A percentile compares a stretch with the other conserved stretches of the same genome.
phyloP scores from a whole-genome alignment of 306 rosid genomes.

The Vicia faba region DNA sequence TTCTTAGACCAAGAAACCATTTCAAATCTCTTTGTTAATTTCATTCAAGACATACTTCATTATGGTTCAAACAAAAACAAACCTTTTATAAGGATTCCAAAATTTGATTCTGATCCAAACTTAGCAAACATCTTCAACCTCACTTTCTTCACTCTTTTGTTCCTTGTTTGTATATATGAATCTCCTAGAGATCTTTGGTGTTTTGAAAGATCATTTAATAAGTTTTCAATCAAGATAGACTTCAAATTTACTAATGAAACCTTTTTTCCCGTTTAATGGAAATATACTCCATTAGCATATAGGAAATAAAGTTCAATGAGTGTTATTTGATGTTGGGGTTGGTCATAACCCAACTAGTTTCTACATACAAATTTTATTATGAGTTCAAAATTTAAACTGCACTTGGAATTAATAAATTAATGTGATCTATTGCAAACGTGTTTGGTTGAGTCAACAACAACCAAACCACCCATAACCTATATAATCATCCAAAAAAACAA shows the following conservation, averaged over 20 bases:
- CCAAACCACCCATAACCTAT: too few species aligned
- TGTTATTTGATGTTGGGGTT: too few species aligned
- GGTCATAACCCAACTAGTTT: too few species aligned
- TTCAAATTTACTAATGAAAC: slow-evolving; percentile 63
- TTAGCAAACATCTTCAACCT: slow-evolving; percentile 59
- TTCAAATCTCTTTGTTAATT: slow-evolving; percentile 54
- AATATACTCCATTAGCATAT: too few species aligned
- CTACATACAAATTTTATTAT: too few species aligned
- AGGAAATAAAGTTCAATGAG: too few species aligned
- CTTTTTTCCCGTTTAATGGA: too few species aligned
- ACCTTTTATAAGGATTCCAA: slow-evolving; percentile 53
- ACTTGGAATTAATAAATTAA: too few species aligned
- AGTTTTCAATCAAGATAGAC: slow-evolving; percentile 52
- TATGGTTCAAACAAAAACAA: slow-evolving; percentile 62
- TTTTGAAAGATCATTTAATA: slow-evolving; percentile 54
- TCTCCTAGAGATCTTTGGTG: slow-evolving; percentile 49
- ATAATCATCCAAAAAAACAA: too few species aligned
- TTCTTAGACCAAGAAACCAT: slow-evolving; percentile 49
- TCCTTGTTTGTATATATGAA: slow-evolving; percentile 80
- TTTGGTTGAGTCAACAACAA: too few species aligned
- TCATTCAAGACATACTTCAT: slow-evolving; percentile 62
- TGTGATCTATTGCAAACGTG: too few species aligned
- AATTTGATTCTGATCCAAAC: slow-evolving; percentile 50
- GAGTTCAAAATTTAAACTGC: too few species aligned
- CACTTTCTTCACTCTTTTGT: slow-evolving; percentile 60